A percentile compares a stretch with the other conserved stretches of the same genome.
These are phyloP conservation scores for Discostella stelligera DNA, from an alignment of 352 stramenopile species.

Conservation along the genomic window DNA sequence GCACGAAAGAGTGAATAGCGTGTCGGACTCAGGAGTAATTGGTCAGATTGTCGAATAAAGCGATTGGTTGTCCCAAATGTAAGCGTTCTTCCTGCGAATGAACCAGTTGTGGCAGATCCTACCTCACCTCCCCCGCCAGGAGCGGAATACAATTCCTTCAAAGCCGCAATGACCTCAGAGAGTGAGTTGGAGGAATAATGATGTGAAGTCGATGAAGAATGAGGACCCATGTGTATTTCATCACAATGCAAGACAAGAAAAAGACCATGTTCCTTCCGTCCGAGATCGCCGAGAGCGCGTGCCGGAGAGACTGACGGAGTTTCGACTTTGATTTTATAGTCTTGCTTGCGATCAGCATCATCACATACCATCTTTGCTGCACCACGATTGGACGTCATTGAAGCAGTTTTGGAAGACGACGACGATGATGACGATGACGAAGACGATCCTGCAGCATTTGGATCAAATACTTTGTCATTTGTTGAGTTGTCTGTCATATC, in stretches of 20 bases:
- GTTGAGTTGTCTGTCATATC: constrained; percentile 4
- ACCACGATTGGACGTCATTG: background rate
- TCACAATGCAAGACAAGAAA: constrained; percentile 91
- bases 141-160: constrained; percentile 79
- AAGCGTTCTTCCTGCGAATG: background rate
- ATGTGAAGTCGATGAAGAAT: constrained; percentile 4
- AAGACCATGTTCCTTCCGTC: constrained; percentile 81
- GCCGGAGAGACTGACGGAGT: constrained; percentile 25
- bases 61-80: background rate
- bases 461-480: constrained; percentile 40
- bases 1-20: constrained; percentile 36
- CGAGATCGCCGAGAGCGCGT: constrained; percentile 59
- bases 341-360: background rate
- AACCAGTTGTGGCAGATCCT: background rate
- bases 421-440: background rate
- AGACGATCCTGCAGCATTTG: constrained; percentile 26
- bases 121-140: constrained; percentile 79
- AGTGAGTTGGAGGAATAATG: background rate
- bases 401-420: constrained; percentile 27
- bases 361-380: constrained; percentile 35
- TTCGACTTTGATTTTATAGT: background rate
- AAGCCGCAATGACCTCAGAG: constrained; percentile 71
- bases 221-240: constrained; percentile 86
- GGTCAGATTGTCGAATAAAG: constrained; percentile 4
- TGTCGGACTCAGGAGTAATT: constrained; percentile 1